A percentile compares a stretch with the other conserved stretches of the same genome.
phyloP scores from a whole-genome alignment of 2,329 filamentous ascomycete genomes.

The Akanthomyces uredinophilus region DNA sequence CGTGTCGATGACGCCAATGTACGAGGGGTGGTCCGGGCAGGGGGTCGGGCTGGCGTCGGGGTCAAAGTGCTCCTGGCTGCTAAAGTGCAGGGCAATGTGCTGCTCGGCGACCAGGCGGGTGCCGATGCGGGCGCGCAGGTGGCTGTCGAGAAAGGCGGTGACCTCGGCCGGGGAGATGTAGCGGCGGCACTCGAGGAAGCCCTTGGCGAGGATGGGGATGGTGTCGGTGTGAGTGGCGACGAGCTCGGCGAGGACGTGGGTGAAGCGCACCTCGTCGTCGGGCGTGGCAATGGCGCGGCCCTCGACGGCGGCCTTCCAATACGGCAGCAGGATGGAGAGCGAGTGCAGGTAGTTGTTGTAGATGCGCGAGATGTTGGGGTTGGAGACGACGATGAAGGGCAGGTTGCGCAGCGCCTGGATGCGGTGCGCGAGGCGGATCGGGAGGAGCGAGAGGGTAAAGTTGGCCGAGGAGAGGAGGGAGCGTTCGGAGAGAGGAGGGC shows the following conservation, averaged over 20 bases:
- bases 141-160: constrained; percentile 88
- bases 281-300: constrained; percentile 48
- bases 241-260: constrained; percentile 88
- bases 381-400: constrained; percentile 97
- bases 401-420: constrained; percentile 91
- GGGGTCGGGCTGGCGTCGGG: constrained; percentile 45
- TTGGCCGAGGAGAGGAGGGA: constrained; percentile 87
- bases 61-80: constrained; percentile 64
- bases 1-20: constrained; percentile 95
- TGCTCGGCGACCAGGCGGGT: constrained; percentile 93
- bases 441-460: constrained; percentile 89
- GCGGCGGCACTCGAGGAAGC: constrained; percentile 87
- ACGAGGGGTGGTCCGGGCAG: constrained; percentile 54
- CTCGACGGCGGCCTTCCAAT: constrained; percentile 48
- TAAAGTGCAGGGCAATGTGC: constrained; percentile 83
- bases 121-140: constrained; percentile 88
- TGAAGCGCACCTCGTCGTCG: constrained; percentile 86
- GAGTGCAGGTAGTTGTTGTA: constrained; percentile 96
- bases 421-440: constrained; percentile 85
- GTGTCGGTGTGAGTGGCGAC: constrained; percentile 93
- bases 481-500: constrained; percentile 74
- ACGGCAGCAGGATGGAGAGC: constrained; percentile 82
- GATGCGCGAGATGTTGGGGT: constrained; percentile 88
- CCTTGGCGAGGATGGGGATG: constrained; percentile 84
- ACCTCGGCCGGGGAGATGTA: constrained; percentile 81